Evolutionary conservation across 805 yeast genomes (phyloP), one percentile per base, ranked within the genome.

Genomic region (Lachancea waltii): DNA sequence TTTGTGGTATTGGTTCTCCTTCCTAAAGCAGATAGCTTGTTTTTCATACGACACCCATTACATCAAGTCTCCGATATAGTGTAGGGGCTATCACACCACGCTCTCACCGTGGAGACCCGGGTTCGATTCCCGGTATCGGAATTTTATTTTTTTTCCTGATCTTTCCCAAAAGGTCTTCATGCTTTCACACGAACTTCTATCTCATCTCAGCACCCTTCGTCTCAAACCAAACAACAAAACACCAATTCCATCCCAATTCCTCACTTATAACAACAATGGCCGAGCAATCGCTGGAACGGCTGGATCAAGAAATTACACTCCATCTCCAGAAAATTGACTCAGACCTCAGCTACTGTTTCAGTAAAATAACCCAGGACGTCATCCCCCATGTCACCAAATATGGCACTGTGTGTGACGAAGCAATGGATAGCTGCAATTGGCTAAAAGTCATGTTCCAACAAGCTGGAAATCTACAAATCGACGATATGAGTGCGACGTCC

Each of bases 361-460:
- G 77, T 32, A 70, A 79, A 23, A 75, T 87, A 18, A 77, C 77
- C 33, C 81, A 81, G 43, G 70, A 71, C 29, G 69, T 86, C 21
- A 67, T 84, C 22, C 95, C 95, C 2, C 67, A 75, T 9, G 70
- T 86, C 16, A 71, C 75, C 45, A 65, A 68, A 31, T 85, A 83
- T 51, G 74, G 81, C 14, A 51, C 54, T 10, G 72, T 73, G 28
- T 75, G 85, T 10, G 72, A 68, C 29, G 67, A 72, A 22, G 75
- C 84, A 3, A 78, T 86, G 81, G 62, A 68, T 21, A 79, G 79
- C 39, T 78, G 76, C 5, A 72, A 73, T 40, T 84, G 85, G 60
- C 79, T 94, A 81, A 84, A 84, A 53, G 72, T 72, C 22, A 81
- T 86, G 60, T 74, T 85, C 49, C 95, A 86, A 53, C 73, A 77